Conservation (phyloP, 345 rosid genomes). For the Brassica carinata region DNA sequence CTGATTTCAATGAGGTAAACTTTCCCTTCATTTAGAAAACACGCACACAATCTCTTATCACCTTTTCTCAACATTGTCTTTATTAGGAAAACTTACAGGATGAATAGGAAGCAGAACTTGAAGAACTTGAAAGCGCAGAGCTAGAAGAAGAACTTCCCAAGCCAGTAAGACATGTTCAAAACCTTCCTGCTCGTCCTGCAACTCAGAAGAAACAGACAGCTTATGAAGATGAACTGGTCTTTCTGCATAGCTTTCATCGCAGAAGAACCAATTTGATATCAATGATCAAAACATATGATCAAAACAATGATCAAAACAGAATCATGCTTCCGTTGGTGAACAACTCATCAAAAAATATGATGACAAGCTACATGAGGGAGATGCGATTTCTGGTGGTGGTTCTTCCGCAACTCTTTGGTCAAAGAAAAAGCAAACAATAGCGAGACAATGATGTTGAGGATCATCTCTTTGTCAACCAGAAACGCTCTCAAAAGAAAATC, state of each 20-base stretch:
- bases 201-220: slow-evolving; percentile 55
- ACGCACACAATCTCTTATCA: background rate
- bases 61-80: background rate
- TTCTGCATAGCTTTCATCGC: slow-evolving; percentile 38
- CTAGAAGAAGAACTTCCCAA: slow-evolving; percentile 86
- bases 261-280: no score
- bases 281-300: no score
- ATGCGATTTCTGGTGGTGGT: no score
- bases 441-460: no score
- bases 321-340: no score
- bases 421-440: no score
- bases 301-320: no score
- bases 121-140: slow-evolving; percentile 86
- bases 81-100: slow-evolving; percentile 56
- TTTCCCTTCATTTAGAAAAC: background rate
- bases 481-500: no score
- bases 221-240: slow-evolving; percentile 80
- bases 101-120: slow-evolving; percentile 91
- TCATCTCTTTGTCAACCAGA: no score
- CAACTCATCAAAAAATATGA: no score
- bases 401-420: no score
- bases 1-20: slow-evolving; percentile 85
- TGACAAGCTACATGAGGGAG: no score
- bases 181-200: slow-evolving; percentile 53
- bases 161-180: slow-evolving; percentile 58